Percentiles rank a stretch among this genome's conserved stretches.
phyloP scores from a whole-genome alignment of 306 rosid species.

The Cucurbita argyrosperma region DNA sequence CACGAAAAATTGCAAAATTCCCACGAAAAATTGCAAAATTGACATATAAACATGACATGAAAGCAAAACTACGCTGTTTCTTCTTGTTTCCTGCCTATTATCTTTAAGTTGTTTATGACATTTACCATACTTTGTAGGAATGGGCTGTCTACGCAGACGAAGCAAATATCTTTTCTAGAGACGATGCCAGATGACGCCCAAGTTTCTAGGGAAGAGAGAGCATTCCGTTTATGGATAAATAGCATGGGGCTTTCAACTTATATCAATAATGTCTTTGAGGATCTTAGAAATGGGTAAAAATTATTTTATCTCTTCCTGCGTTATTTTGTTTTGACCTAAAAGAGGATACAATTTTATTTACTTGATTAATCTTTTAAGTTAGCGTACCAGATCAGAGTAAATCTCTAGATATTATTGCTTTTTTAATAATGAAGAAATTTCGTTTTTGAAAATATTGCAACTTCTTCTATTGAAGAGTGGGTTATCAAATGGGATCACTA shows the following conservation, averaged over 20 bases:
- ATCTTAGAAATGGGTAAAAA: conserved; percentile 69
- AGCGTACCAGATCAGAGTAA: neutral
- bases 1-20: neutral
- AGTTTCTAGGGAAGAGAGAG: conserved; percentile 89
- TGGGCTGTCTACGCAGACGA: conserved; percentile 70
- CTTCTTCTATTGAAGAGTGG: neutral
- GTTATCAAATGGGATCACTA: neutral
- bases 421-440: neutral
- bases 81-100: neutral
- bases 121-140: conserved; percentile 33
- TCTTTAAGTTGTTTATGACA: conserved; percentile 1
- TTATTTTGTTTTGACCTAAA: neutral
- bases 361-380: neutral
- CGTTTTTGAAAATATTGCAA: neutral
- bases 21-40: neutral
- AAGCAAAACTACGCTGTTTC: neutral
- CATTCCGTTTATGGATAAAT: conserved; percentile 90
- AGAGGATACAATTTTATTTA: neutral
- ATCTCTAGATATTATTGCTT: neutral
- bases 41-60: neutral
- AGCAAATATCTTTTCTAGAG: conserved; percentile 67
- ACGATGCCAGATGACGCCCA: conserved; percentile 55
- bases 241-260: conserved; percentile 65
- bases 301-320: neutral
- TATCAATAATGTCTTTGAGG: conserved; percentile 92